phyloP scores from a whole-genome alignment of 495 filamentous ascomycete genomes.

The Xylaria sp. region DNA sequence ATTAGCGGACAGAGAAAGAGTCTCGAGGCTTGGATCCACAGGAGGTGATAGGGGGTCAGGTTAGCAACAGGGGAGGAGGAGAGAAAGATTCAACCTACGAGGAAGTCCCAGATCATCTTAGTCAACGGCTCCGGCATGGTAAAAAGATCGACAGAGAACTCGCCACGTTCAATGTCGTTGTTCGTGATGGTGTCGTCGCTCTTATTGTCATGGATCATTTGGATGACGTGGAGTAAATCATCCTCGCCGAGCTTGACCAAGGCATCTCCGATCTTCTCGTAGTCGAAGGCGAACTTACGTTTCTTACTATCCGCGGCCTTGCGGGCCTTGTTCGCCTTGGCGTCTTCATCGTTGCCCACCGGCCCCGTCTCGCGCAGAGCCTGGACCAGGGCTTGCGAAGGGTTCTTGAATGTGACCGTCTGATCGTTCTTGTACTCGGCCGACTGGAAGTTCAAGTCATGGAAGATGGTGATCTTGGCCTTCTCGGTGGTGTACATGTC shows the following conservation, averaged over 20 bases:
- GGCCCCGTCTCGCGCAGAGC: conserved; percentile 81
- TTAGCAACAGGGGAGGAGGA: neutral
- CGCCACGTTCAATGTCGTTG: conserved; percentile 96
- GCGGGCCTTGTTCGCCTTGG: conserved; percentile 62
- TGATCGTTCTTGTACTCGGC: conserved; percentile 86
- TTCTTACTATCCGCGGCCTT: conserved; percentile 76
- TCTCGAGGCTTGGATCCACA: neutral
- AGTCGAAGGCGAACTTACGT: conserved; percentile 83
- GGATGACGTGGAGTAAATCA: conserved; percentile 90
- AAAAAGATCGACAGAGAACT: conserved; percentile 98
- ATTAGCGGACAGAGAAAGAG: neutral
- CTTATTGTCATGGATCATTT: conserved; percentile 98
- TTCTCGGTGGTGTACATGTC: conserved; percentile 81
- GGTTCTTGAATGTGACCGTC: conserved; percentile 85
- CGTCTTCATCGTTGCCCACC: conserved; percentile 73
- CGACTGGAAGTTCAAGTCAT: conserved; percentile 91
- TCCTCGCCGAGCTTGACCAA: conserved; percentile 85
- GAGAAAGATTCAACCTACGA: conserved; percentile 42
- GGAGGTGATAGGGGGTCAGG: neutral
- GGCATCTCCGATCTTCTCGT: conserved; percentile 96
- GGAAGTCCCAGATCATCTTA: conserved; percentile 94
- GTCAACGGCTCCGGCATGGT: conserved; percentile 82
- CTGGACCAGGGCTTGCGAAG: conserved; percentile 78
- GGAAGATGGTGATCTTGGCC: conserved; percentile 77
- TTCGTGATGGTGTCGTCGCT: conserved; percentile 89